These are phyloP conservation scores for Reticulascus tulasneorum DNA, from an alignment of 2,329 filamentous ascomycete genomes.

Conservation along the genomic window DNA sequence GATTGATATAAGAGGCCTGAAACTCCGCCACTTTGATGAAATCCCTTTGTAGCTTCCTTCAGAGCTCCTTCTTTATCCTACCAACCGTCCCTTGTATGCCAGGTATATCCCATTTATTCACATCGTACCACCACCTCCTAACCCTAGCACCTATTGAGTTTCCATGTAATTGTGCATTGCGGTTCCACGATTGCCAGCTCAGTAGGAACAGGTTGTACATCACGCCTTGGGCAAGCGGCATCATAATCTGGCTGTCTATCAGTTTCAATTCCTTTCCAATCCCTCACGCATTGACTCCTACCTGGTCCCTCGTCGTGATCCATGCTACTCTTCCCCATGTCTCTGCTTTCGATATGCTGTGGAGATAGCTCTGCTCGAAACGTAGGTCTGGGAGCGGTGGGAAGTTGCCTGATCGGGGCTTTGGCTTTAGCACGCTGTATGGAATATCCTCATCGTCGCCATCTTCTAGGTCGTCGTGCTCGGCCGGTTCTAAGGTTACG, in stretches of 20 bases:
- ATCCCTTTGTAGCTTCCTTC: too few relatives aligned
- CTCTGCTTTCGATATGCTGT: constrained; percentile 77
- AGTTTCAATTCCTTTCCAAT: neutral
- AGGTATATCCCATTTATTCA: constrained; percentile 85
- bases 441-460: constrained; percentile 64
- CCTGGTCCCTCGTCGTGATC: constrained; percentile 88
- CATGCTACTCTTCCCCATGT: constrained; percentile 74
- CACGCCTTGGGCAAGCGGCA: constrained; percentile 83
- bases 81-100: constrained; percentile 18
- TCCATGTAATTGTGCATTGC: constrained; percentile 71
- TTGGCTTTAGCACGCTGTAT: constrained; percentile 57
- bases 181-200: constrained; percentile 91
- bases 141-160: constrained; percentile 71
- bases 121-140: constrained; percentile 89
- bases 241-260: constrained; percentile 58
- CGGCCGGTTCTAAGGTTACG: constrained; percentile 10
- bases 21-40: too few relatives aligned
- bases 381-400: constrained; percentile 79
- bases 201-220: constrained; percentile 81
- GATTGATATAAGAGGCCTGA: too few relatives aligned
- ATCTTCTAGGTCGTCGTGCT: constrained; percentile 39
- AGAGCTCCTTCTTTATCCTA: constrained; percentile 11
- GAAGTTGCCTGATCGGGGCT: constrained; percentile 42
- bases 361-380: constrained; percentile 97
- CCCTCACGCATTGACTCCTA: constrained; percentile 32